Conservation (phyloP, 257 asterid genomes). For the Parsonsia alboflavescens region DNA sequence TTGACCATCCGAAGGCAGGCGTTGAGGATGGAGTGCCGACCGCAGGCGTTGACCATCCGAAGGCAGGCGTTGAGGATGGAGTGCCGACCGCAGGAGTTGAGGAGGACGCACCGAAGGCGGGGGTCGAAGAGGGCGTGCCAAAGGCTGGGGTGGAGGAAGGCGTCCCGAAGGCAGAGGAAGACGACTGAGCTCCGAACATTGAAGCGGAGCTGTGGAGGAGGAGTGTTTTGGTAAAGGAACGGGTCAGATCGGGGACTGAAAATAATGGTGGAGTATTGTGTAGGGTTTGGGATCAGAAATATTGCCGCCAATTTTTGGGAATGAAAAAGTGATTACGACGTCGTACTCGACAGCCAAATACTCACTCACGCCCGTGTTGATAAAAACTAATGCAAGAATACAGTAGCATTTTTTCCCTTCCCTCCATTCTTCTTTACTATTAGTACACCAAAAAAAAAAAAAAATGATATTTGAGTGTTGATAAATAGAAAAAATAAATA, state of each 20-base stretch:
- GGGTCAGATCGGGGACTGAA: not conserved
- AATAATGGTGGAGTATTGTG: not conserved
- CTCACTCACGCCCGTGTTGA: too few species aligned
- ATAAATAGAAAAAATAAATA: too few species aligned
- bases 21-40: conserved; percentile 39
- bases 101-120: conserved; percentile 45
- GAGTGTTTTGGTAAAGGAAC: not conserved
- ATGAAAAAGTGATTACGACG: not conserved
- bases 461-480: too few species aligned
- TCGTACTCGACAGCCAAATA: too few species aligned
- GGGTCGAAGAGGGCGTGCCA: conserved; percentile 31
- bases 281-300: not conserved
- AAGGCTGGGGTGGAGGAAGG: conserved; percentile 30
- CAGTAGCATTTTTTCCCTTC: too few species aligned
- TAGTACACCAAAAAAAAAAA: too few species aligned
- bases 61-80: conserved; percentile 13
- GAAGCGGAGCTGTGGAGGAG: conserved; percentile 6
- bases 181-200: conserved; percentile 30
- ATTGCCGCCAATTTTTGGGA: conserved; percentile 10
- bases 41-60: too few species aligned
- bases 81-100: conserved; percentile 59
- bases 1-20: too few species aligned
- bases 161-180: conserved; percentile 27
- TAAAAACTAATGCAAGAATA: too few species aligned
- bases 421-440: too few species aligned